Base-by-base conservation (phyloP, 768 basidiomycete species). In the Rhodotorula paludigena region DNA sequence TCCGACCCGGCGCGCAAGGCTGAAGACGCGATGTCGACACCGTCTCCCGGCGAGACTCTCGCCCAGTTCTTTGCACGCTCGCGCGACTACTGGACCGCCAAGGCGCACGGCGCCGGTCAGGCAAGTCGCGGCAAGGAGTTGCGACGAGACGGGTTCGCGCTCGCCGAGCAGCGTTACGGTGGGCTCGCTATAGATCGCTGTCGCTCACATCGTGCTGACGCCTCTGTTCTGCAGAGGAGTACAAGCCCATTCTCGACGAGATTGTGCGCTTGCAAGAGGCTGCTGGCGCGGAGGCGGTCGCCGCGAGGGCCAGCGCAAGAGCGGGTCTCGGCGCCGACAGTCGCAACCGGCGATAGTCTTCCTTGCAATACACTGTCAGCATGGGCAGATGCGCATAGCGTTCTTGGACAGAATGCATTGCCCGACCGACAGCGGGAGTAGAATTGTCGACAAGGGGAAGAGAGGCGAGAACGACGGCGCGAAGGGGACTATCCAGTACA, bases 61-160 rank as follows among this genome's bases (percentile, higher is more conserved):
- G 86, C 89, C 0, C 82, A 83, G 78, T 93, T 93, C 77, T 93
- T 91, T 73, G 85, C 87, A 10, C 85, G 90, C 14, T 86, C 88
- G 25, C 84, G 89, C 21, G 87, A 88, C 72, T 86, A 86, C 74
- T 93, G 92, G 91, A 82, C 87, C 0, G 85, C 85, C 69, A 87
- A 85, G 73, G 90, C 89, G 16, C 82, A 84, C 60, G 78, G 35
- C n/a, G 65, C 77, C 20, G 85, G 81, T 60, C 86, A 85, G 41
- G 86, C 83, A 67, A n/a, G n/a, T n/a, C 83, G 85, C 10, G 91
- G 91, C 12, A 93, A 94, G 77, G 80, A 85, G 74, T 80, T 92
- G 4, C 83, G 90, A 3, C 80, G 86, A 15, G 87, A 89, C 70
- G 91, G 87, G 5, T 93, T 94, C 75, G 81, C 81, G 5, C 79